Conservation (phyloP, 1,284 basidiomycete species). For the Grifola frondosa region DNA sequence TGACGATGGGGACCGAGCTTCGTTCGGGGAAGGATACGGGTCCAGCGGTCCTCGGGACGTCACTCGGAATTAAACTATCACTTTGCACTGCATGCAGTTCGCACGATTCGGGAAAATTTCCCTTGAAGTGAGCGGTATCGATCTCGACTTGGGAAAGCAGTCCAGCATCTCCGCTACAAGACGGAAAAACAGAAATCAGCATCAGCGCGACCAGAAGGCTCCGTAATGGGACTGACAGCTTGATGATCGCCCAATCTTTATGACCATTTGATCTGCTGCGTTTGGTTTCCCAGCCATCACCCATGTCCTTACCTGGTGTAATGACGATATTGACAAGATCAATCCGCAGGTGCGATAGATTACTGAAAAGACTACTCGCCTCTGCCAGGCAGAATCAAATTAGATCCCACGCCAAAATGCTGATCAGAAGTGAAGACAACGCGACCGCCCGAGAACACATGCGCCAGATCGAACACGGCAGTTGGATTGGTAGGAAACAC, state of each 20-base stretch:
- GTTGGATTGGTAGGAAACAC: slow-evolving; percentile 55
- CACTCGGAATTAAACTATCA: slow-evolving; percentile 41
- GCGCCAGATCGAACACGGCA: slow-evolving; percentile 78
- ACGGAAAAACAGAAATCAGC: slow-evolving; percentile 35
- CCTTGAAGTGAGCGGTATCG: slow-evolving; percentile 95
- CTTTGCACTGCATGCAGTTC: slow-evolving; percentile 72
- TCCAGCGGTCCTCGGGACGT: slow-evolving; percentile 61
- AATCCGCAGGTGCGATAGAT: slow-evolving; percentile 11
- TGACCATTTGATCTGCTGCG: slow-evolving; percentile 79
- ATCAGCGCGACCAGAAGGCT: slow-evolving; percentile 5
- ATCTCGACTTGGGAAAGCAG: slow-evolving; percentile 80
- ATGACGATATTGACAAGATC: slow-evolving; percentile 1
- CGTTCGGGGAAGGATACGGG: slow-evolving; percentile 68
- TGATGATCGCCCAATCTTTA: slow-evolving; percentile 90
- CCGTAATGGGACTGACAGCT: slow-evolving; percentile 59
- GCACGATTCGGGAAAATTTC: slow-evolving; percentile 92
- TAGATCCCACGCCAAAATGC: slow-evolving; percentile 91
- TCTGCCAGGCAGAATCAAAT: slow-evolving; percentile 89
- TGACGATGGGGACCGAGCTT: slow-evolving; percentile 89
- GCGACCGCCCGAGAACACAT: slow-evolving; percentile 87
- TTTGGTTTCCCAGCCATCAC: slow-evolving; percentile 98
- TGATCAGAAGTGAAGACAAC: slow-evolving; percentile 85
- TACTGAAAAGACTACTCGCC: slow-evolving; percentile 38
- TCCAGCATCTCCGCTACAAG: slow-evolving; percentile 51
- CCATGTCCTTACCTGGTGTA: slow-evolving; percentile 76